Evolutionary conservation across 305 asterid species (phyloP).

Genomic region (Rubia peregrina): DNA sequence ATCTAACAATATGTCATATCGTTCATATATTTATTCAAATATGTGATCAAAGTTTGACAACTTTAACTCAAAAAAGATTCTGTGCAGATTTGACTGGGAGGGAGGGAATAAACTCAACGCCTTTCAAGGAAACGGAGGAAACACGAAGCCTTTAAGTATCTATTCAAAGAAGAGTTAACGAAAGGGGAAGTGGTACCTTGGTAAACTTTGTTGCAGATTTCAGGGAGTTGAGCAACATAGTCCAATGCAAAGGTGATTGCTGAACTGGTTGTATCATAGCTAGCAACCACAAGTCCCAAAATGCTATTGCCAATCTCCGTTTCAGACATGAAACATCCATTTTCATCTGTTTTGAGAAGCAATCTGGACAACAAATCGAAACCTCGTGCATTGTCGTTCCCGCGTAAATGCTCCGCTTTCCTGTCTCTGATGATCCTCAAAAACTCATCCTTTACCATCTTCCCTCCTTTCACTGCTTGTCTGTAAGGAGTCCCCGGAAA

Average conservation of each 20-base stretch:
- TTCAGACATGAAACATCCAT: constrained; percentile 14
- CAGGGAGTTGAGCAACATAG: constrained; percentile 22
- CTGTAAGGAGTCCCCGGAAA: constrained; percentile 13
- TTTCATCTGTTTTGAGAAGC: constrained; percentile 13
- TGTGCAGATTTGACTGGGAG: too few relatives aligned
- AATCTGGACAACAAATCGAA: constrained; percentile 12
- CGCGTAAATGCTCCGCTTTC: not conserved
- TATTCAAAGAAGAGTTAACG: not conserved
- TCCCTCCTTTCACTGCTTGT: constrained; percentile 7
- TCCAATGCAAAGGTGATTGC: constrained; percentile 19
- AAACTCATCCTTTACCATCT: constrained; percentile 13
- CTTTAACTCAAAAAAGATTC: too few relatives aligned
- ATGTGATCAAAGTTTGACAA: too few relatives aligned
- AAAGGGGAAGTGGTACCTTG: constrained; percentile 3
- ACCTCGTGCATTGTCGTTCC: not conserved
- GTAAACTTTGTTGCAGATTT: constrained; percentile 13
- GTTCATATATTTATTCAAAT: too few relatives aligned
- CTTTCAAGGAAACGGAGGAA: too few relatives aligned
- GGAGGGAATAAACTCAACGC: too few relatives aligned
- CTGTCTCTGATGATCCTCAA: constrained; percentile 15
- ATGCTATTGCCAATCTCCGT: constrained; percentile 9
- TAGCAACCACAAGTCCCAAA: constrained; percentile 13
- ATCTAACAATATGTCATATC: too few relatives aligned
- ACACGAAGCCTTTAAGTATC: not conserved
- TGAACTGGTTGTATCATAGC: constrained; percentile 17